Evolutionary conservation across 192 early-diverging fungal genomes (phyloP), one percentile per base, ranked within the genome.

Genomic region (Blastocladiella britannica): DNA sequence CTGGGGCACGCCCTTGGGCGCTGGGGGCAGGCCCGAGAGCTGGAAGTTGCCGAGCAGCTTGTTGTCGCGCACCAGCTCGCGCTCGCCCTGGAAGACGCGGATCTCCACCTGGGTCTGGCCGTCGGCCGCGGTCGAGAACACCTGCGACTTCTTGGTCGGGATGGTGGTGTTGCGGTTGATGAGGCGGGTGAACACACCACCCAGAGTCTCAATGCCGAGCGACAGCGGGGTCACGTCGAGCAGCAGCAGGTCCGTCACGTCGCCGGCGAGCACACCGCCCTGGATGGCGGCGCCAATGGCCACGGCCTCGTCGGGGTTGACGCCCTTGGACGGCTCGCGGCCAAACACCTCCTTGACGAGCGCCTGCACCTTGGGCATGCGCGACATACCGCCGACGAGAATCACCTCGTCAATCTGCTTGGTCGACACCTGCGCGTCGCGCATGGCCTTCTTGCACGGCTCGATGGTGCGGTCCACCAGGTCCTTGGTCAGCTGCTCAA

Each of bases 251-350:
- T 93, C 91, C 28, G 89, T 91, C 57, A 95, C 93, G 51, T 89
- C 86, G 60, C 93, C 93, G 59, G 89, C 87, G 31, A 97, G 71
- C 28, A 97, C 91, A 76, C 93, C 93, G 65, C 93, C 93, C 71
- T 97, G 93, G 64, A 97, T 85, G 58, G 93, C 90, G 51, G 93
- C 93, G 65, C 93, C 91, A 64, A 95, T 89, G 53, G 93, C 91
- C 26, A 95, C 93, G 58, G 93, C 93, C 67, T 97, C 93, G 63
- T 97, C 93, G 23, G 93, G 93, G 78, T 97, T 97, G 68, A 97
- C 91, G 54, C 76, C 74, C 76, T 95, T 94, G 69, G 83, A 79
- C 8, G 93, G 88, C 54, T 97, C 91, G 29, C 82, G 78, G 55
- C 86, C 86, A 68, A 97, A 97, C 63, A 89, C 70, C 27, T 57